phyloP scores from a whole-genome alignment of 2,329 filamentous ascomycete genomes.

The Colletotrichum navitas region DNA sequence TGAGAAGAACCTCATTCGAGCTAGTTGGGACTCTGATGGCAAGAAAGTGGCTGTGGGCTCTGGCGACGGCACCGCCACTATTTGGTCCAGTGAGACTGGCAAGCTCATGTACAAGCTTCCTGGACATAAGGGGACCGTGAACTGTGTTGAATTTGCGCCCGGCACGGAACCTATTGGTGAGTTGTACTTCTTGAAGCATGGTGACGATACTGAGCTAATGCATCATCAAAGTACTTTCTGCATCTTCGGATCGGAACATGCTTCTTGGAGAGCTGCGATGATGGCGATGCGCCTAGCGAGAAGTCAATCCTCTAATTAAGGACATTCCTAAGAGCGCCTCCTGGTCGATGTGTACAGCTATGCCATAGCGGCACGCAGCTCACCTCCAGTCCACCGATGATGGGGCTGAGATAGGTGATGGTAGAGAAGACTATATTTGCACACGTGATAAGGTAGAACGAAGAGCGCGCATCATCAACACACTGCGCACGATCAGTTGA shows the following conservation, averaged over 20 bases:
- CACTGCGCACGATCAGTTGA: not conserved
- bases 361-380: not conserved
- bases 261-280: slow-evolving; percentile 80
- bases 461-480: not conserved
- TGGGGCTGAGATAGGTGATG: not conserved
- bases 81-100: slow-evolving; percentile 91
- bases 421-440: too few species aligned
- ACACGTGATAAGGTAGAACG: not conserved
- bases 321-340: too few species aligned
- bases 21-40: slow-evolving; percentile 89
- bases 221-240: slow-evolving; percentile 78
- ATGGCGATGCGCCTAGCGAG: not conserved
- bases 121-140: slow-evolving; percentile 94
- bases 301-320: too few species aligned
- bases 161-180: slow-evolving; percentile 87
- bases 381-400: not conserved
- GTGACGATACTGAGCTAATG: slow-evolving; percentile 50
- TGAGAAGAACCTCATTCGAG: slow-evolving; percentile 91
- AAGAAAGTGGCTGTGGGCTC: slow-evolving; percentile 90
- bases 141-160: slow-evolving; percentile 92
- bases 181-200: slow-evolving; percentile 53
- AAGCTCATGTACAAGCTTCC: slow-evolving; percentile 96
- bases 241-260: slow-evolving; percentile 88
- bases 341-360: not conserved
- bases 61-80: slow-evolving; percentile 88